These are phyloP conservation scores for Clonostachys chloroleuca DNA, from an alignment of 2,329 filamentous ascomycete genomes.

Conservation along the genomic window DNA sequence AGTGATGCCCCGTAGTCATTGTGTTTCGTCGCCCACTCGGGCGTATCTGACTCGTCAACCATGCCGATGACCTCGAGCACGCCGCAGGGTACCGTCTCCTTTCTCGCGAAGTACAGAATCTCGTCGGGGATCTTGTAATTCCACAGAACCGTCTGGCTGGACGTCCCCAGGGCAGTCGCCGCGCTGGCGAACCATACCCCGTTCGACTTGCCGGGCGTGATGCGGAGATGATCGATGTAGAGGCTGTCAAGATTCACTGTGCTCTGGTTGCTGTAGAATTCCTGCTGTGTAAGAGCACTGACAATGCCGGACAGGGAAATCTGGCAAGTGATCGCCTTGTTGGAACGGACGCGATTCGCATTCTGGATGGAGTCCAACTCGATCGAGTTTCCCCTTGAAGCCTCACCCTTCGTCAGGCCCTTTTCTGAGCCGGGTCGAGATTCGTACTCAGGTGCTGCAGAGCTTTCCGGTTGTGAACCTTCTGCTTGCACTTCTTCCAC, in stretches of 20 bases:
- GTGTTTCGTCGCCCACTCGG: slow-evolving; percentile 45
- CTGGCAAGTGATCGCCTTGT: slow-evolving; percentile 37
- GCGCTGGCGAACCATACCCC: slow-evolving; percentile 55
- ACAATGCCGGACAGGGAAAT: slow-evolving; percentile 41
- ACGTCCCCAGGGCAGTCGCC: slow-evolving; percentile 49
- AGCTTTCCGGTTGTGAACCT: not conserved
- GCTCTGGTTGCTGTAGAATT: not conserved
- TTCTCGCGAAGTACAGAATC: slow-evolving; percentile 43
- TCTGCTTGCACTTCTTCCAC: not conserved
- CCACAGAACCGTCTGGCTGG: slow-evolving; percentile 53
- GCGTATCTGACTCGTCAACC: slow-evolving; percentile 44
- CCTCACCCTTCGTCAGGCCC: no score
- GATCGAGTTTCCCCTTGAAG: no score
- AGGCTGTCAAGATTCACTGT: slow-evolving; percentile 25
- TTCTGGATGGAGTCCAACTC: no score
- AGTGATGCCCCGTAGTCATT: slow-evolving; percentile 24
- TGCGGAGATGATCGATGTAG: slow-evolving; percentile 41
- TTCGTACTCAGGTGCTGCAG: not conserved
- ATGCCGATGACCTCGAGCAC: slow-evolving; percentile 50
- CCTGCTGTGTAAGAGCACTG: slow-evolving; percentile 29
- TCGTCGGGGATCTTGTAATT: slow-evolving; percentile 53
- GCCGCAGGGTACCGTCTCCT: slow-evolving; percentile 52
- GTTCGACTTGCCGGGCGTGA: slow-evolving; percentile 21
- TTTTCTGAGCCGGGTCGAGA: no score
- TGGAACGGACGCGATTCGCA: not conserved